Base-by-base conservation (phyloP, 257 asterid species). In the Solanum medicagineum region DNA sequence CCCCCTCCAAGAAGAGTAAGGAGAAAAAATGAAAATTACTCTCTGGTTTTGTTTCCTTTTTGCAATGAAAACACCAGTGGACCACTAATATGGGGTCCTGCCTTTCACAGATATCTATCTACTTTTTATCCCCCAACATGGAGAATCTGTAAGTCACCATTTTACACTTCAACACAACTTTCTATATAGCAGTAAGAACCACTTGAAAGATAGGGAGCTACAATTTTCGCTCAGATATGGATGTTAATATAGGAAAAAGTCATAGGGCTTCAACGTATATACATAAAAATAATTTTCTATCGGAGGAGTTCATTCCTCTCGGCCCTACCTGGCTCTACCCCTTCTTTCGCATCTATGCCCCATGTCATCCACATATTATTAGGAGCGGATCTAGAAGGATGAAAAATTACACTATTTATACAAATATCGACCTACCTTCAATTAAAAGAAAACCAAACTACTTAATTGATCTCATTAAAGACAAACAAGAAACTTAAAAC, bases 111-210 rank as follows among this genome's bases (percentile, higher is more conserved):
- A 53, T 77, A 77, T 20, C 82, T 77, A 77, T 77, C 83, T 77
- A 87, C 91, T 90, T 90, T 89, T 89, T 89, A 87, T 83, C 89
- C 88, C 90, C 87, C 85, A 85, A 69, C 86, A 80, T 86, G 16
- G 81, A 63, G 81, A 86, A 77, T 77, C 86, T 83, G 74, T 85
- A 54, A 81, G 10, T 51, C 83, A 79, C 81, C 45, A 66, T 44
- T 47, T 65, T 45, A 83, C 83, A 85, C 29, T 29, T 45, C 32
- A 60, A 12, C 55, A 85, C 10, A 19, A 73, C 24, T 77, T 77
- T 77, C 83, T 77, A 51, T 49, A 16, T 77, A 51, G 17, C 26
- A 77, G 26, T 77, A 29, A 77, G 26, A 77, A 51, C 63, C 47
- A 77, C 63, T 77, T 77, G 83, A 77, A 77, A 73, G 81, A 32